Evolutionary conservation across 73 alveolate genomes (phyloP), one percentile per base, ranked within the genome.

Genomic region (Stentor coeruleus): DNA sequence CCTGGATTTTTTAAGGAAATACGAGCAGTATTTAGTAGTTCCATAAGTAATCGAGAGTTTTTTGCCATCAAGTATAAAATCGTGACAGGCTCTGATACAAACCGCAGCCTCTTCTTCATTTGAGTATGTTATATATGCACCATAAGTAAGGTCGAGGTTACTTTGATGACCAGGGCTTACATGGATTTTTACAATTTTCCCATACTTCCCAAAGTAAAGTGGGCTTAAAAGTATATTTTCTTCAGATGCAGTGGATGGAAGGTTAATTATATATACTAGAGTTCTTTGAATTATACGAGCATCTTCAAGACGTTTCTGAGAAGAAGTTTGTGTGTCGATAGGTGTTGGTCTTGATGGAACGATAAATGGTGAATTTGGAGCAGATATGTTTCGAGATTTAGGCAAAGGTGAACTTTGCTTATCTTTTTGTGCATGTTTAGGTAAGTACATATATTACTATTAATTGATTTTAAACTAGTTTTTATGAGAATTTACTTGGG

Each of bases 131-230:
- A 93, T 87, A 59, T 83, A 93, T 33, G 93, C 93, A 35, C 93
- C 88, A 85, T 89, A 87, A 82, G 89, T 82, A n/a, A 57, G 58
- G 15, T 81, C 84, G 20, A 58, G 31, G 38, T 84, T 87, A 6
- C 87, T 14, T 58, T 82, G 85, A 3, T 77, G 80, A 49, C 84
- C 81, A 15, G 81, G 82, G 76, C 83, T 87, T 3, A 93, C 75
- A 55, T 87, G 66, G 11, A 90, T 85, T 77, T 88, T 85, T 57
- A 30, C 74, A 0, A 93, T 91, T 2, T 49, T 41, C 0, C 98
- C 98, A 76, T 90, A 93, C 84, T 93, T 92, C 14, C 98, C 98
- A 75, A 93, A 93, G 88, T 88, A 93, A 84, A 90, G 94, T n/a
- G 87, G 89, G 73, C 90, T 35, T 41, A 77, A 15, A 42, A 87